Evolutionary conservation across 306 rosid species (phyloP).

Genomic region (Erythrophleum fordii): DNA sequence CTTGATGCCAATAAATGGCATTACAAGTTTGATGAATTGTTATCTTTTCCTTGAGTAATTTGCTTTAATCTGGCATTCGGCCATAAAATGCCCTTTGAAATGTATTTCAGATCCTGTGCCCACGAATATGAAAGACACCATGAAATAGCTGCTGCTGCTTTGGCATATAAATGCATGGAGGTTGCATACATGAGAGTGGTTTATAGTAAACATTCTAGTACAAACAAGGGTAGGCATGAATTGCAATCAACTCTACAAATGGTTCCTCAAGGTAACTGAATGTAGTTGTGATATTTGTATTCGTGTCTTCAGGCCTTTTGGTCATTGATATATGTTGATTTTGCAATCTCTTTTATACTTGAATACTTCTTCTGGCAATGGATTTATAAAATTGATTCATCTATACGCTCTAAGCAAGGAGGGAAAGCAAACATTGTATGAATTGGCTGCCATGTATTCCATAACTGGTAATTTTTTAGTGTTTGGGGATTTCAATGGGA

Average conservation of each 20-base stretch:
- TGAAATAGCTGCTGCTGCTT: slow-evolving; percentile 82
- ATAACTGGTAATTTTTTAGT: slow-evolving; percentile 1
- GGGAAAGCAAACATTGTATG: neutral
- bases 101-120: slow-evolving; percentile 75
- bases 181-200: slow-evolving; percentile 79
- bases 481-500: slow-evolving; percentile 15
- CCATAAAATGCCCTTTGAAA: slow-evolving; percentile 24
- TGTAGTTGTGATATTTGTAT: slow-evolving; percentile 34
- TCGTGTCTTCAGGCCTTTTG: slow-evolving; percentile 25
- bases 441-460: slow-evolving; percentile 11
- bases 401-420: neutral
- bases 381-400: slow-evolving; percentile 10
- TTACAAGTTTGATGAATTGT: slow-evolving; percentile 24
- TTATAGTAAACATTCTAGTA: slow-evolving; percentile 59
- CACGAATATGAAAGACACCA: slow-evolving; percentile 60
- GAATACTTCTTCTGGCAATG: slow-evolving; percentile 26
- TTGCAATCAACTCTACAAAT: slow-evolving; percentile 65
- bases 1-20: neutral
- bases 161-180: slow-evolving; percentile 95
- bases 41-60: slow-evolving; percentile 24
- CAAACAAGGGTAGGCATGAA: slow-evolving; percentile 64
- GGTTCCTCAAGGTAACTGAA: slow-evolving; percentile 74
- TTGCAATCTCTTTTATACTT: slow-evolving; percentile 35
- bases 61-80: slow-evolving; percentile 28
- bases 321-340: slow-evolving; percentile 21